phyloP scores from a whole-genome alignment of 164 flowering plant genomes.

The Houttuynia cordata region DNA sequence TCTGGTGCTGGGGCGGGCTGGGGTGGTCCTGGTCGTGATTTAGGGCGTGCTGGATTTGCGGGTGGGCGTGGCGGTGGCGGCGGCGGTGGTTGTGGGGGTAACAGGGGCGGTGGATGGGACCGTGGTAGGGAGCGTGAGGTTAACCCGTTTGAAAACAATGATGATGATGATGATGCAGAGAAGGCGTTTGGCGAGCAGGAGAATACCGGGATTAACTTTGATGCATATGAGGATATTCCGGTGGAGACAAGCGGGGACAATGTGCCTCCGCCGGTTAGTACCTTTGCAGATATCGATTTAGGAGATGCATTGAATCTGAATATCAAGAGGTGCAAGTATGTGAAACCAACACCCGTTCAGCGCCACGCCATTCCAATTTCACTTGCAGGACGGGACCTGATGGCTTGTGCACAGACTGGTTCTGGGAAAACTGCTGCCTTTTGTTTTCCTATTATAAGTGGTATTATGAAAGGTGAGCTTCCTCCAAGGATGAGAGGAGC shows the following conservation, averaged over 20 bases:
- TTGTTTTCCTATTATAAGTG: constrained; percentile 69
- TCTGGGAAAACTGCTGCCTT: constrained; percentile 90
- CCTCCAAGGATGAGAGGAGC: constrained; percentile 43
- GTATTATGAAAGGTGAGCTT: constrained; percentile 49
- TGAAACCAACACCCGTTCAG: constrained; percentile 74
- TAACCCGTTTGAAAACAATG: constrained; percentile 51
- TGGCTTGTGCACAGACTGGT: constrained; percentile 87
- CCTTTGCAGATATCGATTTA: constrained; percentile 68
- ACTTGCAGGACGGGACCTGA: constrained; percentile 54
- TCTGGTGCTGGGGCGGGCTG: constrained; percentile 15
- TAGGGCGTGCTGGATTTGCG: constrained; percentile 6
- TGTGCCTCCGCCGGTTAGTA: constrained; percentile 61
- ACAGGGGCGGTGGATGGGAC: constrained; percentile 37
- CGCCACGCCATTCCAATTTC: constrained; percentile 74
- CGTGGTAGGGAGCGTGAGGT: constrained; percentile 44
- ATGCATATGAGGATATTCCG: constrained; percentile 74
- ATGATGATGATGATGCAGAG: constrained; percentile 26
- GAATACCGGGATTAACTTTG: constrained; percentile 57
- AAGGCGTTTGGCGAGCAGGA: constrained; percentile 30
- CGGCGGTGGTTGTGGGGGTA: constrained; percentile 30
- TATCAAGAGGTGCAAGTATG: constrained; percentile 63
- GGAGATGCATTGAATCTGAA: constrained; percentile 55
- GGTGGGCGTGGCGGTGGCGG: constrained; percentile 10
- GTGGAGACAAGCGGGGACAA: constrained; percentile 72
- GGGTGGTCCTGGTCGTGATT: constrained; percentile 18